Conservation (phyloP, 1,139 yeast genomes). For the Hemisphaericaspora subhashii region DNA sequence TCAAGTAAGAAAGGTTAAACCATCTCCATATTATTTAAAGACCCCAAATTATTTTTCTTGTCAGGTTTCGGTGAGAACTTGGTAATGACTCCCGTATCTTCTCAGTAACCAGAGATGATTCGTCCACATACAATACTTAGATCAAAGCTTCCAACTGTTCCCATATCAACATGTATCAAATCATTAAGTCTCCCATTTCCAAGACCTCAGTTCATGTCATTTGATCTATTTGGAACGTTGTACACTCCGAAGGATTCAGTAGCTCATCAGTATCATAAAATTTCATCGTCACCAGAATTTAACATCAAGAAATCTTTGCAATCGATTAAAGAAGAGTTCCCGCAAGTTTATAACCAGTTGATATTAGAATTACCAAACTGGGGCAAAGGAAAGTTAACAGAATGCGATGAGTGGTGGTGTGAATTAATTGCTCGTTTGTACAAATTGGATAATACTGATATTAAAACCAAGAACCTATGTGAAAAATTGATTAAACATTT, state of each 20-base stretch:
- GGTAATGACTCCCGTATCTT: background rate
- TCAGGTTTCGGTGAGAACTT: too few relatives aligned
- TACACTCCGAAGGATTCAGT: slow-evolving; percentile 59
- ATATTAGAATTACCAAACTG: slow-evolving; percentile 52
- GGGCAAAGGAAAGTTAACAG: slow-evolving; percentile 43
- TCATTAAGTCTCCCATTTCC: slow-evolving; percentile 21
- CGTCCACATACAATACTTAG: slow-evolving; percentile 2
- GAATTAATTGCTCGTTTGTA: slow-evolving; percentile 47
- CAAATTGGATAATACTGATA: slow-evolving; percentile 22
- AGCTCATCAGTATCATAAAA: slow-evolving; percentile 49
- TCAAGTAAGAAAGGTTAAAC: too few relatives aligned
- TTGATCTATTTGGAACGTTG: slow-evolving; percentile 69
- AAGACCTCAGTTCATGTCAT: slow-evolving; percentile 53
- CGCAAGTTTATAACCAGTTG: slow-evolving; percentile 27
- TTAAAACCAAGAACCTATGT: slow-evolving; percentile 26
- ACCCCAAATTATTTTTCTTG: background rate
- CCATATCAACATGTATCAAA: background rate
- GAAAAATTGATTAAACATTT: slow-evolving; percentile 47
- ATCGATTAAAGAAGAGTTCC: slow-evolving; percentile 29
- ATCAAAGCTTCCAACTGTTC: slow-evolving; percentile 1
- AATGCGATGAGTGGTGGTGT: slow-evolving; percentile 60
- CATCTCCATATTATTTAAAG: too few relatives aligned
- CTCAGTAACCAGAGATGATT: background rate
- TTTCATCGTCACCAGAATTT: slow-evolving; percentile 37
- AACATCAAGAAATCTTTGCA: slow-evolving; percentile 38